Conservation (phyloP, 805 yeast genomes). For the Lipomyces starkeyi region DNA sequence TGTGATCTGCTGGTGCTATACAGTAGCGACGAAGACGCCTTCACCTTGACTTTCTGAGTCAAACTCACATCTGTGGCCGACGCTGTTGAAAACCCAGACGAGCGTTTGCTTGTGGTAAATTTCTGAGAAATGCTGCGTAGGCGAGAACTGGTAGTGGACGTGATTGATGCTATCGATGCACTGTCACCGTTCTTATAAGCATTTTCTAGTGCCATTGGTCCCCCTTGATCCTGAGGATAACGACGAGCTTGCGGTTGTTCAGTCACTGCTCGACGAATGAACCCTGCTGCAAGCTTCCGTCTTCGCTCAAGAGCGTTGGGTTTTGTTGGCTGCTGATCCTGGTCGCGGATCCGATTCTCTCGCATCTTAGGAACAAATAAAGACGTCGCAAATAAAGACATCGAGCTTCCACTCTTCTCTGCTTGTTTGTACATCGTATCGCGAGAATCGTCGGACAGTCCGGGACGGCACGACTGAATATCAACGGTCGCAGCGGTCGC, state of each 20-base stretch:
- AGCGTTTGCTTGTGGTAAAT: constrained; percentile 9
- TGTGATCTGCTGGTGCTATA: neutral
- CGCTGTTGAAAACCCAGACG: constrained; percentile 14
- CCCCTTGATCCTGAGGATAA: neutral
- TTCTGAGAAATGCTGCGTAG: constrained; percentile 26
- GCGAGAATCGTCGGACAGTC: neutral
- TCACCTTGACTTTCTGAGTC: constrained; percentile 1
- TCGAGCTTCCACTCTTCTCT: constrained; percentile 7
- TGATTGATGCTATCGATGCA: constrained; percentile 10
- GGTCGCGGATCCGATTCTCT: neutral
- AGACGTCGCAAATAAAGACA: constrained; percentile 10
- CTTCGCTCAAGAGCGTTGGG: constrained; percentile 16
- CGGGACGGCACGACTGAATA: neutral
- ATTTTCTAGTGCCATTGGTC: neutral
- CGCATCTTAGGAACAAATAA: constrained; percentile 14
- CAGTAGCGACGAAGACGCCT: neutral
- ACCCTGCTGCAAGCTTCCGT: constrained; percentile 27
- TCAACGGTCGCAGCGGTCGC: neutral
- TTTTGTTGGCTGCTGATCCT: neutral
- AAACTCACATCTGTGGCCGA: neutral
- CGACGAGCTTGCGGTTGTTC: constrained; percentile 11
- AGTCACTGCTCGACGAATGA: constrained; percentile 21
- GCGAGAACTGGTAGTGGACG: constrained; percentile 17
- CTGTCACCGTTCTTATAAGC: neutral
- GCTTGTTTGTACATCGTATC: neutral